Evolutionary conservation across 148 eudicot species (phyloP).

Genomic region (Tetragonia tetragonoides): DNA sequence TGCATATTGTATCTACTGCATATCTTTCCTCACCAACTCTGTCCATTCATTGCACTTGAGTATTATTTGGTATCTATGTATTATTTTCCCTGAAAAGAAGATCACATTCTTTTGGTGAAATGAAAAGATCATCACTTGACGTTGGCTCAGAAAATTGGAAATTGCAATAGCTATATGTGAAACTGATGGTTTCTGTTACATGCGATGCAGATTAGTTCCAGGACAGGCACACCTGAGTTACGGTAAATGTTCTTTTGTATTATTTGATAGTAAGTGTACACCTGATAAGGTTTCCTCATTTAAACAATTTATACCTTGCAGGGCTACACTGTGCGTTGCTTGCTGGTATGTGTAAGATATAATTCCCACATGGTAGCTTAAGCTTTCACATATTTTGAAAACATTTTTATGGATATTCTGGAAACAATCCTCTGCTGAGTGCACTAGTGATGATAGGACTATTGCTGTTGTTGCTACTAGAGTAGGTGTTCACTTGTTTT

Average conservation of each 20-base stretch:
- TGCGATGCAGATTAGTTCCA: slow-evolving; percentile 70
- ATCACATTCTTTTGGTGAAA: too few relatives aligned
- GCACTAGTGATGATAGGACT: too few relatives aligned
- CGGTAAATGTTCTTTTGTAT: slow-evolving; percentile 46
- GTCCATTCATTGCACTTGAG: neutral
- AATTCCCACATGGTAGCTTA: neutral
- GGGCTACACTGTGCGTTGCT: slow-evolving; percentile 93
- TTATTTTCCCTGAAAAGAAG: neutral
- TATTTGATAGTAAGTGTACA: neutral
- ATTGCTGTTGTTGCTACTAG: neutral
- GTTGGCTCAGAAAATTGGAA: too few relatives aligned
- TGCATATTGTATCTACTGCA: neutral
- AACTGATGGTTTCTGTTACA: slow-evolving; percentile 3
- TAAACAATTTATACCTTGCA: slow-evolving; percentile 29
- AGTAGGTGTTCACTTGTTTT: neutral
- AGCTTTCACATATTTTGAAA: neutral
- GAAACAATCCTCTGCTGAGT: too few relatives aligned
- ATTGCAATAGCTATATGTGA: neutral
- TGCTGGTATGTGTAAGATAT: slow-evolving; percentile 61
- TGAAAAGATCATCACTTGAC: neutral
- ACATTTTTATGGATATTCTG: too few relatives aligned
- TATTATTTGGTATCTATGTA: neutral
- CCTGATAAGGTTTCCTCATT: slow-evolving; percentile 11
- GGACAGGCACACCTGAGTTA: slow-evolving; percentile 93
- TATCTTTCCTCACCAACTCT: neutral